Evolutionary conservation across 2,329 filamentous ascomycete species (phyloP).

Genomic region (Fusarium dimerum): DNA sequence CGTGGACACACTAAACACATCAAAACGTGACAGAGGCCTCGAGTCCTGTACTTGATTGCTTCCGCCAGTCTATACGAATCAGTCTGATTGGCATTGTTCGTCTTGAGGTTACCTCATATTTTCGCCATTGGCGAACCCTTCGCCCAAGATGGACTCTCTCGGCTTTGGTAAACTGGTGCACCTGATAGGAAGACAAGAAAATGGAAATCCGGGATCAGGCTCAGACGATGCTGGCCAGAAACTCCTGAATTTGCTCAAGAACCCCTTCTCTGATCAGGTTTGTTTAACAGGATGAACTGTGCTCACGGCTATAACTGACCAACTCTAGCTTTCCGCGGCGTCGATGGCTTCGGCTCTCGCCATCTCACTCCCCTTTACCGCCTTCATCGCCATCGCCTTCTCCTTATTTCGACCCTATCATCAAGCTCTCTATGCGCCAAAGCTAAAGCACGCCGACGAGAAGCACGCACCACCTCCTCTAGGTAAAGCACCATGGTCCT

Average conservation of each 20-base stretch:
- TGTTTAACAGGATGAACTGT: slow-evolving; percentile 7
- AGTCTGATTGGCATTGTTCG: background rate
- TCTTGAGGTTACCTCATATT: slow-evolving; percentile 13
- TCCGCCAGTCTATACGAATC: background rate
- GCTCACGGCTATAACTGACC: slow-evolving; percentile 9
- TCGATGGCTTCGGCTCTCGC: slow-evolving; percentile 79
- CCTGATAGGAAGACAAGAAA: slow-evolving; percentile 12
- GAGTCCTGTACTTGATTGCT: background rate
- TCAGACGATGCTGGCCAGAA: slow-evolving; percentile 40
- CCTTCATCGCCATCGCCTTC: slow-evolving; percentile 76
- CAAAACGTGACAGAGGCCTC: background rate
- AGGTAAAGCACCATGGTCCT: slow-evolving; percentile 84
- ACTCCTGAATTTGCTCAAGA: slow-evolving; percentile 49
- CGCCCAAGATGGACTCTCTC: slow-evolving; percentile 23
- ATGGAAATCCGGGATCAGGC: background rate
- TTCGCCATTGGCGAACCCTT: slow-evolving; percentile 28
- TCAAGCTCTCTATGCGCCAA: slow-evolving; percentile 89
- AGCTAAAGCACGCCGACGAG: slow-evolving; percentile 88
- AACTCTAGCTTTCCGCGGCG: slow-evolving; percentile 29
- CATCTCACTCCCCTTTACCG: slow-evolving; percentile 75
- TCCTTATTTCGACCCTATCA: slow-evolving; percentile 90
- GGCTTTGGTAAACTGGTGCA: slow-evolving; percentile 2
- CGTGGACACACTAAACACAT: background rate
- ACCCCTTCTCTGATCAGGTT: slow-evolving; percentile 53
- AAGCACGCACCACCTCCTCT: slow-evolving; percentile 86